Percentiles rank a stretch among this genome's conserved stretches.
Conservation (phyloP, 257 asterid species). For the Eucommia ulmoides region DNA sequence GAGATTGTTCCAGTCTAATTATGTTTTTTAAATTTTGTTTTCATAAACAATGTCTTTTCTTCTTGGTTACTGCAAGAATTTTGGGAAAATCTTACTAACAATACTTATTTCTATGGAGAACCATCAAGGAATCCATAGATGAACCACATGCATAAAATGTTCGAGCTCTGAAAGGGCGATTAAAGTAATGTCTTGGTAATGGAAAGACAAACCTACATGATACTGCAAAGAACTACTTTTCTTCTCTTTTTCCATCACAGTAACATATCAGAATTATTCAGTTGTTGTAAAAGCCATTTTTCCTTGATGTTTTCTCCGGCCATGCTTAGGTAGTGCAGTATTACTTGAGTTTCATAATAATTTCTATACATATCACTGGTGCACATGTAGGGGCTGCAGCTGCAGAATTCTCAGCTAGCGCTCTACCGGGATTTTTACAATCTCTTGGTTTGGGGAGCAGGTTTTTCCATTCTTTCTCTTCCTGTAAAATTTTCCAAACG, state of each 20-base stretch:
- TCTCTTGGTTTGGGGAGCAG: conserved; percentile 36
- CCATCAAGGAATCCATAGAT: too few species aligned
- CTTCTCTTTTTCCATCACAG: not conserved
- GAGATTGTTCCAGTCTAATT: too few species aligned
- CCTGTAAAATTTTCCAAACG: too few species aligned
- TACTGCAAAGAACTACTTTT: not conserved
- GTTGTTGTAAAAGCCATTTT: not conserved
- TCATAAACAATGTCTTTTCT: too few species aligned
- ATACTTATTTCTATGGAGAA: too few species aligned
- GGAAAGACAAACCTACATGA: too few species aligned
- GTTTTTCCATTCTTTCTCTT: conserved; percentile 15
- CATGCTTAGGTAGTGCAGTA: conserved; percentile 6
- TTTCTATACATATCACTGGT: conserved; percentile 5
- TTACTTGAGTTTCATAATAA: conserved; percentile 7
- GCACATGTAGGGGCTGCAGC: conserved; percentile 69
- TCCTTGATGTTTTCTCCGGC: not conserved
- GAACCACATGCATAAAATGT: too few species aligned
- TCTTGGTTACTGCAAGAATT: too few species aligned
- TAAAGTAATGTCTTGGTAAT: too few species aligned
- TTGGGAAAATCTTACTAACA: too few species aligned
- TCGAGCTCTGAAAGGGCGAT: too few species aligned
- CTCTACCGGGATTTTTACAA: conserved; percentile 63
- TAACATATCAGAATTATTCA: not conserved
- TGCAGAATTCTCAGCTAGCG: conserved; percentile 93
- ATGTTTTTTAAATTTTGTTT: too few species aligned